Evolutionary conservation across 768 basidiomycete genomes (phyloP), one percentile per base, ranked within the genome.

Genomic region (Pleurotus salmoneostramineus): DNA sequence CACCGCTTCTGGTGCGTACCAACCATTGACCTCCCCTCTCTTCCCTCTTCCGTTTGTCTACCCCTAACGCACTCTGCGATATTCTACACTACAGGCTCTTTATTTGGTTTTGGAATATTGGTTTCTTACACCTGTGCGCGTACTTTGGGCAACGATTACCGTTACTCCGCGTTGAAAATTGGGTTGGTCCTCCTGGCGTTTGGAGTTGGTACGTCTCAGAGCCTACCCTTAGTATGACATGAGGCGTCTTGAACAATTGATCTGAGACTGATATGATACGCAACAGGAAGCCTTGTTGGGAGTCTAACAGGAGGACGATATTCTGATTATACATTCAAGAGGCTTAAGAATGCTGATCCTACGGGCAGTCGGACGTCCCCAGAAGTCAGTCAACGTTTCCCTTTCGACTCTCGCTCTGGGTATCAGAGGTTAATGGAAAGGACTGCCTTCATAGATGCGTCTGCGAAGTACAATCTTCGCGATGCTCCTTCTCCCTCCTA

Each of bases 161-260:
- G 77, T 32, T 93, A 88, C 67, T 74, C 82, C 46, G 74, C 93
- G 0, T 73, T 95, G 4, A 75, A 83, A 44, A 83, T 89, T 50
- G 94, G 94, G 3, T 69, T 94, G 31, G 83, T 93, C 7, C 80
- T 94, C 4, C 79, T 97, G 6, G 71, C 88, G 0, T 89, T 85
- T 62, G 93, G 93, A 48, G 61, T 81, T 12, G 89, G 89, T 85
- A 57, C 40, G n/a, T n/a, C n/a, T n/a, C n/a, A n/a, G n/a, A n/a
- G n/a, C n/a, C n/a, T n/a, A n/a, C n/a, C n/a, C n/a, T n/a, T n/a
- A n/a, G n/a, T n/a, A n/a, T n/a, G n/a, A n/a, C n/a, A n/a, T n/a
- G n/a, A n/a, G n/a, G n/a, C n/a, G n/a, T n/a, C n/a, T n/a, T n/a
- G n/a, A n/a, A n/a, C n/a, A n/a, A n/a, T n/a, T n/a, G n/a, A n/a